Evolutionary conservation across 2,329 filamentous ascomycete genomes (phyloP).

Genomic region (Penicillium aurantiogriseum): DNA sequence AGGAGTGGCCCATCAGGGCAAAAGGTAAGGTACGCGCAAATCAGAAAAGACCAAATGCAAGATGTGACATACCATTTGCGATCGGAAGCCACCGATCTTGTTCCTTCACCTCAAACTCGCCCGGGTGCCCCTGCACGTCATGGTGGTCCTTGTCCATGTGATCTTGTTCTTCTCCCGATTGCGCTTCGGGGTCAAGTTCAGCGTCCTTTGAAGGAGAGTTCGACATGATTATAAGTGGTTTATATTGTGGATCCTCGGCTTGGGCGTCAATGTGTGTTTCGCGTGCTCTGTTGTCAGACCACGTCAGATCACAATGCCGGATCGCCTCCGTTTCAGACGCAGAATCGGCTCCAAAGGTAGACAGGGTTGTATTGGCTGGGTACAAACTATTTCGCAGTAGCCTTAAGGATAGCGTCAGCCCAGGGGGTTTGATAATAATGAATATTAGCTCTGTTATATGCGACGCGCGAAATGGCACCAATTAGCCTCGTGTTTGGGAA

Average conservation of each 20-base stretch:
- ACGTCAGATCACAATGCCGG: constrained; percentile 43
- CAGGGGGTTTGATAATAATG: constrained; percentile 34
- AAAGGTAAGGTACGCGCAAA: constrained; percentile 52
- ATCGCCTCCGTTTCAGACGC: constrained; percentile 24
- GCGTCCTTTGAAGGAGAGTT: constrained; percentile 87
- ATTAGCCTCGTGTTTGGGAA: constrained; percentile 20
- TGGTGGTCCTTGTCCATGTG: constrained; percentile 71
- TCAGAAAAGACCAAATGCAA: constrained; percentile 44
- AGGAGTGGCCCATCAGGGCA: constrained; percentile 25
- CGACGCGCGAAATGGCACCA: constrained; percentile 27
- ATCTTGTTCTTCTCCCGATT: constrained; percentile 87
- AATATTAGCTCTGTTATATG: constrained; percentile 23
- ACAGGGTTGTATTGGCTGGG: constrained; percentile 34
- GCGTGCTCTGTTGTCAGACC: constrained; percentile 45
- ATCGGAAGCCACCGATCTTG: constrained; percentile 99
- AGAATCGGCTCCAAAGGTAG: constrained; percentile 26
- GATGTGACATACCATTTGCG: constrained; percentile 89
- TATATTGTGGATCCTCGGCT: constrained; percentile 37
- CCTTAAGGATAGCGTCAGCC: constrained; percentile 29
- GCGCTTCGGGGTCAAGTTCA: constrained; percentile 86
- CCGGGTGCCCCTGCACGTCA: constrained; percentile 67
- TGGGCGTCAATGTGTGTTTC: constrained; percentile 35
- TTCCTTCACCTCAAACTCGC: constrained; percentile 99
- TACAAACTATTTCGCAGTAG: constrained; percentile 39
- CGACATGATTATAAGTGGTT: constrained; percentile 77